Base-by-base conservation (phyloP, 176 grass and related monocot species). In the Alopecurus myosuroides region DNA sequence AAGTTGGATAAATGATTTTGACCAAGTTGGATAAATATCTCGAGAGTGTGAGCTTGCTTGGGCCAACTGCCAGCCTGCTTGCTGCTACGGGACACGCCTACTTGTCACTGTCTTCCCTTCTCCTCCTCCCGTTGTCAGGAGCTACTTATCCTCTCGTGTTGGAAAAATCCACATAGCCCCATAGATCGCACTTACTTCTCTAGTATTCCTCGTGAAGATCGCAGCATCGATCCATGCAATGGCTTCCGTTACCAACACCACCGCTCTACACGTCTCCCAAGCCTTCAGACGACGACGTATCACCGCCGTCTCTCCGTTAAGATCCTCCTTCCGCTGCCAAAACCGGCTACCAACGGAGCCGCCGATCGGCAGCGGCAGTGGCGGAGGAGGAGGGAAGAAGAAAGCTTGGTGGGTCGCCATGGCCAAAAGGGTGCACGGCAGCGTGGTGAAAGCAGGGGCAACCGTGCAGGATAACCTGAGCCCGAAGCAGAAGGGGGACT, bases 401-500 rank as follows among this genome's bases (percentile, higher is more conserved):
- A 82, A 63, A 5, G 15, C 35, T 0, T 76, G 80, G 88, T 87
- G 83, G 90, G 67, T 20, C 3, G 46, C 56, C 63, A 28, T 78
- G 36, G 70, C 86, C 2, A 70, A 70, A 64, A 89, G 85, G 79
- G n/a, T 86, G 48, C 80, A 14, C 30, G 49, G 75, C 46, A 79
- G 85, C 56, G 86, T 35, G 44, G 82, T 78, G 81, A 85, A 89
- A 74, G 82, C 80, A 6, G 91, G 84, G 23, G 76, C 63, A 81
- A 52, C 82, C 7, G 77, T 90, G 78, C 80, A 52, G 79, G 90
- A 94, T 71, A 81, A 22, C 79, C 86, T 88, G 42, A 90, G 88
- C 70, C 90, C 92, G 23, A 94, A 91, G 85, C 81, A 86, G 81
- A 93, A 89, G 65, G 91, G 94, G 1, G 89, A 93, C 63, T 93